Evolutionary conservation across 2,329 filamentous ascomycete species (phyloP).

Genomic region (Talaromyces sp.): DNA sequence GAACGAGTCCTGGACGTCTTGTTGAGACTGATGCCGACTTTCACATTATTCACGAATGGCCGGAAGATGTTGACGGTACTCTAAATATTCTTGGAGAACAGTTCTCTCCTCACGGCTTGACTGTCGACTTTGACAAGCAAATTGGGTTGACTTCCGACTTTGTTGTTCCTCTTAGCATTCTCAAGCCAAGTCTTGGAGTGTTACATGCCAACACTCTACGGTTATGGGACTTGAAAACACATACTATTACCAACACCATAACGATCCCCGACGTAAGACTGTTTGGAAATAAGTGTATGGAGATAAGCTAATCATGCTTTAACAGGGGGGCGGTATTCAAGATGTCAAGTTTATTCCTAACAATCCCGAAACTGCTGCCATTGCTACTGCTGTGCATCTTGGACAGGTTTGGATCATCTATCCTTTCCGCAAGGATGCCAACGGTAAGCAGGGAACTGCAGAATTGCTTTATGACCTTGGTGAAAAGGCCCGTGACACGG

Average conservation of each 20-base stretch:
- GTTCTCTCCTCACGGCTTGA: slow-evolving; percentile 57
- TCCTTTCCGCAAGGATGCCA: slow-evolving; percentile 50
- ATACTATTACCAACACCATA: slow-evolving; percentile 55
- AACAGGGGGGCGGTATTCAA: slow-evolving; percentile 53
- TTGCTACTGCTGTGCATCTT: slow-evolving; percentile 55
- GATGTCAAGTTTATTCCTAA: slow-evolving; percentile 62
- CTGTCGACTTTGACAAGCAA: slow-evolving; percentile 52
- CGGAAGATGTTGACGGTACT: slow-evolving; percentile 49
- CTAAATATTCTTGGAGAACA: slow-evolving; percentile 55
- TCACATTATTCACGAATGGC: slow-evolving; percentile 59
- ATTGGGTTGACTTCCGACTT: slow-evolving; percentile 46
- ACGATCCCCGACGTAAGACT: slow-evolving; percentile 51
- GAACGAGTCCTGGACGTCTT: slow-evolving; percentile 54
- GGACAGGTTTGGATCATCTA: slow-evolving; percentile 62
- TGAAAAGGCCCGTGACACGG: slow-evolving; percentile 48
- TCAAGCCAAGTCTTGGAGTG: neutral
- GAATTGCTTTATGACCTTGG: slow-evolving; percentile 56
- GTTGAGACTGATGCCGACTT: slow-evolving; percentile 55
- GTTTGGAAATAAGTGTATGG: neutral
- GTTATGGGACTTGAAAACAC: slow-evolving; percentile 50
- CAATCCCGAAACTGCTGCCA: slow-evolving; percentile 52
- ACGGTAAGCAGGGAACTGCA: slow-evolving; percentile 53
- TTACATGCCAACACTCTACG: slow-evolving; percentile 54
- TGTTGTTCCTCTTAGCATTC: neutral
- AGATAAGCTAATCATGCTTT: neutral